phyloP scores from a whole-genome alignment of 164 flowering plant species.

The Amborella trichopoda region DNA sequence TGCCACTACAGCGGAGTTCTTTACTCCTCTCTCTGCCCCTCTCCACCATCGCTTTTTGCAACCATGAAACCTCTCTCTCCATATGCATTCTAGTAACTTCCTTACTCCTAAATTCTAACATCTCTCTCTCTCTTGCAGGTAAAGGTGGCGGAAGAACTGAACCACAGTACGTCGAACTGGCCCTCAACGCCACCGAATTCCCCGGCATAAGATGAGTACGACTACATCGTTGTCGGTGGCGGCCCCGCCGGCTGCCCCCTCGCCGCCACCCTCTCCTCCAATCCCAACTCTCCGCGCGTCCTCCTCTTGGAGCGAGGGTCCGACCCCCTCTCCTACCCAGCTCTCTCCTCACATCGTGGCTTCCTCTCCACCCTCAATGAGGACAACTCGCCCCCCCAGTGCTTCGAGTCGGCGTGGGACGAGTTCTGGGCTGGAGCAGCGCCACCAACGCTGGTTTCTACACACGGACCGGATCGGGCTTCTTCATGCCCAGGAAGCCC shows the following conservation, averaged over 20 bases:
- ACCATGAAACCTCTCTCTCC: too few relatives aligned
- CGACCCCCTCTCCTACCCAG: slow-evolving; percentile 4
- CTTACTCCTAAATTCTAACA: too few relatives aligned
- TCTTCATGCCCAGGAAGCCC: slow-evolving; percentile 23
- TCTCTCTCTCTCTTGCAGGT: too few relatives aligned
- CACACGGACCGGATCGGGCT: slow-evolving; percentile 46
- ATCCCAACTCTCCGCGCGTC: slow-evolving; percentile 24
- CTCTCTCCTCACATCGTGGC: slow-evolving; percentile 43
- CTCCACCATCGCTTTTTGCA: too few relatives aligned
- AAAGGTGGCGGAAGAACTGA: too few relatives aligned
- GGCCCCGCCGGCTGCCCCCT: slow-evolving; percentile 92
- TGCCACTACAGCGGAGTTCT: too few relatives aligned
- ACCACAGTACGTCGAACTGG: too few relatives aligned
- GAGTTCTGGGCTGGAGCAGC: slow-evolving; percentile 87
- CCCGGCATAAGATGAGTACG: slow-evolving; percentile 56
- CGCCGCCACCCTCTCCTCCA: slow-evolving; percentile 78
- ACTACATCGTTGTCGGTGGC: slow-evolving; percentile 84
- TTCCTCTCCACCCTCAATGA: slow-evolving; percentile 45
- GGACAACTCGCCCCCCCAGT: slow-evolving; percentile 59
- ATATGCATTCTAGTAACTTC: too few relatives aligned
- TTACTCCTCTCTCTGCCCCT: too few relatives aligned
- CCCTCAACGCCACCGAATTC: slow-evolving; percentile 56
- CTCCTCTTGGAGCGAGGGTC: slow-evolving; percentile 68
- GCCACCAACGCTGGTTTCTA: slow-evolving; percentile 89
- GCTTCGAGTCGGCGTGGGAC: slow-evolving; percentile 71